Base-by-base conservation (phyloP, 768 basidiomycete genomes). In the Butyriboletus loyo region DNA sequence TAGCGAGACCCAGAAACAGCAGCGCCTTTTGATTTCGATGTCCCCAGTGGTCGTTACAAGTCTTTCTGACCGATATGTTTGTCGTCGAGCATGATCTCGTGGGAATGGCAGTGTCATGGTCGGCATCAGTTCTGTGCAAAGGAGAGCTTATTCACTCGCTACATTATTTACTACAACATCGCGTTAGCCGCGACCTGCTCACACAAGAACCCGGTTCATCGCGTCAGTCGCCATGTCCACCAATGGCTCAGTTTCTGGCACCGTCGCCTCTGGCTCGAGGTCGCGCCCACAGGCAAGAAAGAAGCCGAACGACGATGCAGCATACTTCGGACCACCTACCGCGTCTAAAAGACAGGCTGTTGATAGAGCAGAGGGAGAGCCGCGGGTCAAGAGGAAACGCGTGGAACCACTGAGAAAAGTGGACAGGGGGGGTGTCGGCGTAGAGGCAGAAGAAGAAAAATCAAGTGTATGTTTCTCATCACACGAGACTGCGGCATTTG, bases 331-430 rank as follows among this genome's bases (percentile, higher is more conserved):
- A 15, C 81, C 82, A 13, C 73, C 77, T 9, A 68, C 71, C n/a
- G 81, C 81, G 34, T 66, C 77, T 17, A 90, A 91, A 64, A 72
- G 89, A 57, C 80, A 81, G 40, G 88, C 87, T 0, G 72, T 63
- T 17, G 89, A 90, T 46, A 81, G 82, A 61, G 77, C 73, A 24
- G 87, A 89, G 8, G 86, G 85, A n/a, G 89, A 90, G 58, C 82
- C 85, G 15, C 76, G 88, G 44, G 75, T 77, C 48, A 90, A 92
- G 70, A 73, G 89, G 60, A 91, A 89, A 71, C 79, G 86, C 58
- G 74, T 80, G 34, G 87, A 87, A 32, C 66, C 74, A 27, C 57
- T 67, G 27, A 59, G 62, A 50, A 61, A 63, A 28, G 75, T 73
- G 31, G 63, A 66, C 15, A 83, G 83, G 31, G 46, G 63, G 22